A percentile compares a stretch with the other conserved stretches of the same genome.
Conservation (phyloP, 306 rosid species). For the Cicer chorassanicum region DNA sequence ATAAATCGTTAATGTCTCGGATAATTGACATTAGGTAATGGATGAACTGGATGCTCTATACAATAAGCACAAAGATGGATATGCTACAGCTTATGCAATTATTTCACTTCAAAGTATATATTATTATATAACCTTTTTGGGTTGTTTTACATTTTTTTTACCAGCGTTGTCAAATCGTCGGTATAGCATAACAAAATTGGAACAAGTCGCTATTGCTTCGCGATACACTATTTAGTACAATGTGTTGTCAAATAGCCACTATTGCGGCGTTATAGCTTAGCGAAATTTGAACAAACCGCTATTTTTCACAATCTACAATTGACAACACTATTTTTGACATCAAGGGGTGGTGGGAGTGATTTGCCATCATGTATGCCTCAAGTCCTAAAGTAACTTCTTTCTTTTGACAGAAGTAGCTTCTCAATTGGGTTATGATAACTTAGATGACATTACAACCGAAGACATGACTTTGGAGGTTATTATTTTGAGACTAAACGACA, state of each 20-base stretch:
- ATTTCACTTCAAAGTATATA: slow-evolving; percentile 74
- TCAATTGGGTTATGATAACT: slow-evolving; percentile 63
- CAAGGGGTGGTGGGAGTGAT: slow-evolving; percentile 2
- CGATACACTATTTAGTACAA: no score
- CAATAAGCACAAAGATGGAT: slow-evolving; percentile 65
- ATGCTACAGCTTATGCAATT: slow-evolving; percentile 78
- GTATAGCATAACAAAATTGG: no score
- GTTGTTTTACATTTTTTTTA: slow-evolving; percentile 9
- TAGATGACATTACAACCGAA: slow-evolving; percentile 68
- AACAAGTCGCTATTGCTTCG: no score
- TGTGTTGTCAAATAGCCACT: no score
- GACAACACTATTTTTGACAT: no score
- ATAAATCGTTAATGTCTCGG: slow-evolving; percentile 9
- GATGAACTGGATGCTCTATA: slow-evolving; percentile 54
- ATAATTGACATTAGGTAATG: slow-evolving; percentile 56
- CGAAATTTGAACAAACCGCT: no score
- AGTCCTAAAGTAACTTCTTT: slow-evolving; percentile 44
- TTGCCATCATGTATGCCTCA: not conserved
- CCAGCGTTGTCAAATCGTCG: no score
- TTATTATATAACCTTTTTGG: slow-evolving; percentile 11
- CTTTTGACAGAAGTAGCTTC: slow-evolving; percentile 67
- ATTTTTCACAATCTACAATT: no score
- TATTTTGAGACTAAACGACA: no score
- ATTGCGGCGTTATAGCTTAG: no score
- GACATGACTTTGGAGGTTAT: slow-evolving; percentile 84